Evolutionary conservation across 1,284 basidiomycete species (phyloP).

Genomic region (Lignosus rhinocerotis): DNA sequence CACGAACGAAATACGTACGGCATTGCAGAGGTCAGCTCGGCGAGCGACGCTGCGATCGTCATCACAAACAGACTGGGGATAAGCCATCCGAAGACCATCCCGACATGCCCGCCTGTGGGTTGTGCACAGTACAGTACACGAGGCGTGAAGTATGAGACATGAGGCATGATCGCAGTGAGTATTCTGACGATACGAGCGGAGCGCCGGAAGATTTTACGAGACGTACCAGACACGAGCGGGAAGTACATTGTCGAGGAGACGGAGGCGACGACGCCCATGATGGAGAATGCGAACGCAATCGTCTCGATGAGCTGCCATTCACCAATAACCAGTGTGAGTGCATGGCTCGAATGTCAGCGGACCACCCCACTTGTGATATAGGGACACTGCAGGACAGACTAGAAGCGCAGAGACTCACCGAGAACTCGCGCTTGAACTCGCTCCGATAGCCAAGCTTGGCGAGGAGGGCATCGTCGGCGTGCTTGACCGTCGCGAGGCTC

Average conservation of each 20-base stretch:
- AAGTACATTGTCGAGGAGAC: slow-evolving; percentile 69
- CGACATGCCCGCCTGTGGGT: slow-evolving; percentile 64
- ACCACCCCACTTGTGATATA: background rate
- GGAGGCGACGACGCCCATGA: slow-evolving; percentile 74
- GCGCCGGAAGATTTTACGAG: background rate
- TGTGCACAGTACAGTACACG: slow-evolving; percentile 1
- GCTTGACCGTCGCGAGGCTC: slow-evolving; percentile 31
- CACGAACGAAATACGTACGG: slow-evolving; percentile 48
- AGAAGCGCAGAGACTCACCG: slow-evolving; percentile 42
- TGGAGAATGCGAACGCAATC: slow-evolving; percentile 69
- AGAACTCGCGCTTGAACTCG: slow-evolving; percentile 78
- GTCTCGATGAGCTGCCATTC: slow-evolving; percentile 57
- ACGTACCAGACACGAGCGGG: slow-evolving; percentile 56
- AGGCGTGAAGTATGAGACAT: background rate
- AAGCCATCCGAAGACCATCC: slow-evolving; percentile 78
- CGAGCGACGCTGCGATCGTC: slow-evolving; percentile 67
- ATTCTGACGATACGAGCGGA: background rate
- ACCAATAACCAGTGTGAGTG: background rate
- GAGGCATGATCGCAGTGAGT: background rate
- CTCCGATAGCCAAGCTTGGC: slow-evolving; percentile 72
- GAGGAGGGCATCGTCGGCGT: slow-evolving; percentile 56
- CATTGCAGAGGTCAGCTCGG: slow-evolving; percentile 74
- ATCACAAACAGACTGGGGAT: slow-evolving; percentile 72
- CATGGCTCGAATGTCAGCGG: background rate
- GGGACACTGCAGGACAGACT: background rate